These are phyloP conservation scores for Tephrocybe sp. DNA, from an alignment of 768 basidiomycete species.

Conservation along the genomic window DNA sequence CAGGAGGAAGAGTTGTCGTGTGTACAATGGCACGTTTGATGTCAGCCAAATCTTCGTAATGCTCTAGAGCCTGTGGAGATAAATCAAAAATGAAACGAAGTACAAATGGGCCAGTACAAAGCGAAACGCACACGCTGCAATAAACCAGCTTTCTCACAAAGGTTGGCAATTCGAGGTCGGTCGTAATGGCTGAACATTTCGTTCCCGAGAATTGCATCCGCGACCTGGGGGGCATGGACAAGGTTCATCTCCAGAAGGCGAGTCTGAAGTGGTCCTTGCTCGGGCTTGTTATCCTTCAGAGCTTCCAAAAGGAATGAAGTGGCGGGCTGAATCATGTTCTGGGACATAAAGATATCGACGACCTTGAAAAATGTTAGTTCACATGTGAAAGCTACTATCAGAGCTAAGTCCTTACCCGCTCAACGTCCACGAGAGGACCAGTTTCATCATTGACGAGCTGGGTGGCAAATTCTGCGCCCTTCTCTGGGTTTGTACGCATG, in stretches of 20 bases:
- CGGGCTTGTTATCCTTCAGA: slow-evolving; percentile 96
- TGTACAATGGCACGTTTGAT: slow-evolving; percentile 99
- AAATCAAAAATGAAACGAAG: background rate
- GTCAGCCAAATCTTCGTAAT: slow-evolving; percentile 96
- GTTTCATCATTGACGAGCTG: slow-evolving; percentile 91
- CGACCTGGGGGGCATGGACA: slow-evolving; percentile 95
- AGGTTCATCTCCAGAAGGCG: slow-evolving; percentile 98
- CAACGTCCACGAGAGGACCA: slow-evolving; percentile 90
- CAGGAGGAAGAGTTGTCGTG: slow-evolving; percentile 76
- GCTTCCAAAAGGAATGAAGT: slow-evolving; percentile 97
- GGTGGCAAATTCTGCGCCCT: slow-evolving; percentile 96
- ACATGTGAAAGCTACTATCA: background rate
- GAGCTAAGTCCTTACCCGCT: slow-evolving; percentile 55
- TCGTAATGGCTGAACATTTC: slow-evolving; percentile 99
- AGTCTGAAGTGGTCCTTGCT: slow-evolving; percentile 94
- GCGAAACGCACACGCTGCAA: slow-evolving; percentile 72
- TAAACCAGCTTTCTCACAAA: slow-evolving; percentile 97
- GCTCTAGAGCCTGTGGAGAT: slow-evolving; percentile 81
- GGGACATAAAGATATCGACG: slow-evolving; percentile 98
- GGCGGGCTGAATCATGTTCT: slow-evolving; percentile 99
- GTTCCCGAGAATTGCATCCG: slow-evolving; percentile 97
- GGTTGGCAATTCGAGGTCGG: slow-evolving; percentile 92
- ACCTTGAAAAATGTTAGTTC: slow-evolving; percentile 48
- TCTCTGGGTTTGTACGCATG: slow-evolving; percentile 95
- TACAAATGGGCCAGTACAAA: background rate